phyloP scores from a whole-genome alignment of 257 asterid genomes.

The Nicotiana tomentosiformis region DNA sequence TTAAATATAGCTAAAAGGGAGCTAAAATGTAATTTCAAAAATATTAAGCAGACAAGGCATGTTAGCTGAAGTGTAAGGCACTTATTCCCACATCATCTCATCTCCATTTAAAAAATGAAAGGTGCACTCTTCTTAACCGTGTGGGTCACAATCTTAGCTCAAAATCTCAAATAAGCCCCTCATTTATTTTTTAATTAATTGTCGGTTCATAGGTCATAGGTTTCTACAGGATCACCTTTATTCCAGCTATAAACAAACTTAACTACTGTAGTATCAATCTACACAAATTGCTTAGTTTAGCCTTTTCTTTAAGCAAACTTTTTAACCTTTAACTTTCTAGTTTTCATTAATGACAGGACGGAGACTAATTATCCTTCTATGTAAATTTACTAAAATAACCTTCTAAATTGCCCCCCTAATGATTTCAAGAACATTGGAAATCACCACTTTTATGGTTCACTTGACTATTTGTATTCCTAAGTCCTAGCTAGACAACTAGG shows the following conservation, averaged over 20 bases:
- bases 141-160: slow-evolving; percentile 17
- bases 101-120: neutral
- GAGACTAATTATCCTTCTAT: neutral
- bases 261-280: neutral
- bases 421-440: neutral
- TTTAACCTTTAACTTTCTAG: neutral
- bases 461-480: neutral
- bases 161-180: slow-evolving; percentile 12
- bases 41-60: neutral
- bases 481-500: neutral
- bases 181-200: neutral
- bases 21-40: neutral
- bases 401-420: neutral
- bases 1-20: no score
- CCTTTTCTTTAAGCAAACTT: neutral
- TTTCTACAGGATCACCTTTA: neutral
- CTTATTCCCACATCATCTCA: slow-evolving; percentile 33
- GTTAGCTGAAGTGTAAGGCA: slow-evolving; percentile 45
- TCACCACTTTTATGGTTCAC: neutral
- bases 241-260: neutral
- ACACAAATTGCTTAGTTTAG: neutral
- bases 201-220: neutral
- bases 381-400: neutral
- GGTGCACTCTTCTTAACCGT: slow-evolving; percentile 10
- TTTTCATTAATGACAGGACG: neutral